Percentiles rank a stretch among this genome's conserved stretches.
Conservation (phyloP, 352 stramenopile species). For the Pythium volutum region DNA sequence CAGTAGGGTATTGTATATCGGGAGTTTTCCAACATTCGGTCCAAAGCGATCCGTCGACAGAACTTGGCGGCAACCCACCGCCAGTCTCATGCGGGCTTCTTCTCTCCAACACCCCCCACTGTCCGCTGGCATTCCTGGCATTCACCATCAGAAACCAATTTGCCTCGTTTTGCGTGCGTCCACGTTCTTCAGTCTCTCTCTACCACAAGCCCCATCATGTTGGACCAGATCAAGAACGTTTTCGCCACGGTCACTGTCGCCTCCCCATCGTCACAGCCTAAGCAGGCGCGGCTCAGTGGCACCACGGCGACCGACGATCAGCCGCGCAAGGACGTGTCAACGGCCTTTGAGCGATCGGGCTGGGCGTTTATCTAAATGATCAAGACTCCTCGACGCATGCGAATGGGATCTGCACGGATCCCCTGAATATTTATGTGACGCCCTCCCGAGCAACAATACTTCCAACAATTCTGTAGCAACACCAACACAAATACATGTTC, state of each 20-base stretch:
- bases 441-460: not conserved
- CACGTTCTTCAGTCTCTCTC: not conserved
- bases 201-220: conserved; percentile 30
- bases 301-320: conserved; percentile 21
- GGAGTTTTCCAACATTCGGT: not conserved
- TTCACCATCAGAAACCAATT: conserved; percentile 16
- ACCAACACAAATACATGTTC: not conserved
- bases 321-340: conserved; percentile 50
- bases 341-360: conserved; percentile 73
- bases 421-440: conserved; percentile 13
- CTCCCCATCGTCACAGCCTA: conserved; percentile 25
- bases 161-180: conserved; percentile 3
- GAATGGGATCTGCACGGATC: not conserved
- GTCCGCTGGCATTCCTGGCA: too few species aligned
- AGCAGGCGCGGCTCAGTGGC: conserved; percentile 38
- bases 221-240: conserved; percentile 75
- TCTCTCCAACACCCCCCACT: not conserved
- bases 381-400: not conserved
- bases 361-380: conserved; percentile 67
- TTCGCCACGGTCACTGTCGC: conserved; percentile 36
- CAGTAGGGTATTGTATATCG: conserved; percentile 1
- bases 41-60: conserved; percentile 9
- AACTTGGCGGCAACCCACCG: too few species aligned
- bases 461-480: not conserved
- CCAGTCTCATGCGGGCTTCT: not conserved